A percentile compares a stretch with the other conserved stretches of the same genome.
phyloP scores from a whole-genome alignment of 2,329 filamentous ascomycete species.

The Fragosphaeria purpurea region DNA sequence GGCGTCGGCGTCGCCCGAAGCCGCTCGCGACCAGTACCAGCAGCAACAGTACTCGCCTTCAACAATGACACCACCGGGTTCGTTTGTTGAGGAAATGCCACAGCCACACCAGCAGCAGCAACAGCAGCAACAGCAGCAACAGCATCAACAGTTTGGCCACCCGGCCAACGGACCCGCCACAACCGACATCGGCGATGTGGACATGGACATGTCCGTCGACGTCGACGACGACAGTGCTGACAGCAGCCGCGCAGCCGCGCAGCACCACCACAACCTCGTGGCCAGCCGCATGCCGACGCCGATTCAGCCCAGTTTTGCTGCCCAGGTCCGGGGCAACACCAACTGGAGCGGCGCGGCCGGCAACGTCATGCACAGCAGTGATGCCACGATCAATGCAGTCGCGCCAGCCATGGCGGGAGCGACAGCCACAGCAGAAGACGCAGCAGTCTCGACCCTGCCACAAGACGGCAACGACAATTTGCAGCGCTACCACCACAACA shows the following conservation, averaged over 20 bases:
- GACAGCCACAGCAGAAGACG: too few species aligned
- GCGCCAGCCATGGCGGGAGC: not conserved
- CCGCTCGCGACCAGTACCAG: slow-evolving; percentile 10
- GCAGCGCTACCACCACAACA: not conserved
- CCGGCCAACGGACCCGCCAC: slow-evolving; percentile 14
- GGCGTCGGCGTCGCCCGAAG: slow-evolving; percentile 8
- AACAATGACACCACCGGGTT: slow-evolving; percentile 30
- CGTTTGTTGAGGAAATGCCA: slow-evolving; percentile 26
- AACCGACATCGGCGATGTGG: slow-evolving; percentile 24
- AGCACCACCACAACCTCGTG: slow-evolving; percentile 22
- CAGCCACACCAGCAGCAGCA: slow-evolving; percentile 1
- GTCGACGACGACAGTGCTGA: not conserved
- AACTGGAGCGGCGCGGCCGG: slow-evolving; percentile 32
- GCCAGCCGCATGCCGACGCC: slow-evolving; percentile 47
- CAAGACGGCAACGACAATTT: too few species aligned
- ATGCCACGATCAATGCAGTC: not conserved
- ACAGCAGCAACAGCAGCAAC: slow-evolving; percentile 4
- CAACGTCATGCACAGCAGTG: slow-evolving; percentile 16
- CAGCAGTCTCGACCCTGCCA: too few species aligned
- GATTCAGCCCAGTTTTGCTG: slow-evolving; percentile 48
- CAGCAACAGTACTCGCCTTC: slow-evolving; percentile 19
- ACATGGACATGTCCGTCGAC: slow-evolving; percentile 43
- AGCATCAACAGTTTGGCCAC: slow-evolving; percentile 15
- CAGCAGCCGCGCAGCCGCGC: slow-evolving; percentile 4
- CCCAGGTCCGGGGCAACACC: slow-evolving; percentile 40